Evolutionary conservation across 768 basidiomycete genomes (phyloP), one percentile per base, ranked within the genome.

Genomic region (Rickenella mellea): DNA sequence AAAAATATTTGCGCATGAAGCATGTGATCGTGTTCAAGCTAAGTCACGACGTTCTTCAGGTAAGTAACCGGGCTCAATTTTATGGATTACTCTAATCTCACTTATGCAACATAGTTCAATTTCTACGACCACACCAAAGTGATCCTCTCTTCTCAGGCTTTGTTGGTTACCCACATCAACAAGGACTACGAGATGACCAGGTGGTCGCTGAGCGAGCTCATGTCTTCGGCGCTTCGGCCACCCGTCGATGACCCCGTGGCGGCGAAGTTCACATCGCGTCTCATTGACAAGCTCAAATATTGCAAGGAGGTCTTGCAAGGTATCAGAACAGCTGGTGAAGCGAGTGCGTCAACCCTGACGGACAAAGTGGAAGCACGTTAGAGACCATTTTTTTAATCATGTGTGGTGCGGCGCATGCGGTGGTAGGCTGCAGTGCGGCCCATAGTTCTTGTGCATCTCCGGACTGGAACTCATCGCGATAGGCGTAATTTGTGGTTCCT

Each of bases 121-220:
- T 98, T 97, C 61, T 89, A 88, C 60, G 96, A 98, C 64, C 96
- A 99, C 66, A 83, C 87, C 30, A 98, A 99, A 60, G 66, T 98
- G 46, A 80, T 99, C 44, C 68, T 99, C 39, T 89, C 90, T 14
- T 77, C 80, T 1, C 69, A 80, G 21, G 93, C 88, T 2, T 68
- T 82, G 10, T 61, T 80, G 11, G 70, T 98, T 38, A 89, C 91
- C 3, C 81, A 93, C 60, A 93, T 97, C 54, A 89, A 92, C 73
- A 90, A 89, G 69, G 73, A 80, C 52, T 86, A 90, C 66, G 70
- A 71, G 42, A 63, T 92, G 58, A 79, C 80, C 31, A 78, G 80
- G 29, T 83, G 77, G 70, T 71, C 77, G 26, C 66, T 94, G 32
- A 72, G 72, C 36, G 78, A 83, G 41, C 60, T 94, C 41, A 80